A percentile compares a stretch with the other conserved stretches of the same genome.
Conservation (phyloP, 164 flowering plant genomes). For the Vitis rotundifolia region DNA sequence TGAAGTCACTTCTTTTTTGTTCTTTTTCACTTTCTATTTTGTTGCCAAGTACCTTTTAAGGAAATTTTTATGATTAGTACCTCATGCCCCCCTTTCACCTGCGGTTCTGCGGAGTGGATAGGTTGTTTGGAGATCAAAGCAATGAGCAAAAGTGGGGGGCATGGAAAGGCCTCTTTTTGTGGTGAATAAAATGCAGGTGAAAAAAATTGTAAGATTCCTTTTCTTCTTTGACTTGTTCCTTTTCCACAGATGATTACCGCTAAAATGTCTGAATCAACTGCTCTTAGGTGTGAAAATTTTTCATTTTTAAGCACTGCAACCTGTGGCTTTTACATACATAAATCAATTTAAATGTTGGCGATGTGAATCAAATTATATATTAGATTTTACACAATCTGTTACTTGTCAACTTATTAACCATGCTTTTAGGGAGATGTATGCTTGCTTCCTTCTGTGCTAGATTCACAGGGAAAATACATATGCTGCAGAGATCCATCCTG, state of each 20-base stretch:
- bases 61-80: slow-evolving; percentile 23
- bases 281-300: too few relatives aligned
- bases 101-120: slow-evolving; percentile 33
- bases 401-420: too few relatives aligned
- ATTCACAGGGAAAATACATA: too few relatives aligned
- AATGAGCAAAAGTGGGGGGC: slow-evolving; percentile 27
- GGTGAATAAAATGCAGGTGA: slow-evolving; percentile 58
- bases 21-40: slow-evolving; percentile 1
- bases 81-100: slow-evolving; percentile 41
- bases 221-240: not conserved
- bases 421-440: too few relatives aligned
- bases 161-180: slow-evolving; percentile 33
- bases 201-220: slow-evolving; percentile 22
- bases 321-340: too few relatives aligned
- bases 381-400: too few relatives aligned
- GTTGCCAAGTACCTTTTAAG: slow-evolving; percentile 13
- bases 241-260: not conserved
- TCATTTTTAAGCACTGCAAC: too few relatives aligned
- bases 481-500: too few relatives aligned
- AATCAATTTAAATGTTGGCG: too few relatives aligned
- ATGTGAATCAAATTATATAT: too few relatives aligned
- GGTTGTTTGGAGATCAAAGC: slow-evolving; percentile 16
- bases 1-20: slow-evolving; percentile 9
- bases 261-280: too few relatives aligned
- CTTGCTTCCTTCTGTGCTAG: too few relatives aligned